Evolutionary conservation across 2,329 filamentous ascomycete species (phyloP), one percentile per base, ranked within the genome.

Genomic region (Epichloe glyceriae): DNA sequence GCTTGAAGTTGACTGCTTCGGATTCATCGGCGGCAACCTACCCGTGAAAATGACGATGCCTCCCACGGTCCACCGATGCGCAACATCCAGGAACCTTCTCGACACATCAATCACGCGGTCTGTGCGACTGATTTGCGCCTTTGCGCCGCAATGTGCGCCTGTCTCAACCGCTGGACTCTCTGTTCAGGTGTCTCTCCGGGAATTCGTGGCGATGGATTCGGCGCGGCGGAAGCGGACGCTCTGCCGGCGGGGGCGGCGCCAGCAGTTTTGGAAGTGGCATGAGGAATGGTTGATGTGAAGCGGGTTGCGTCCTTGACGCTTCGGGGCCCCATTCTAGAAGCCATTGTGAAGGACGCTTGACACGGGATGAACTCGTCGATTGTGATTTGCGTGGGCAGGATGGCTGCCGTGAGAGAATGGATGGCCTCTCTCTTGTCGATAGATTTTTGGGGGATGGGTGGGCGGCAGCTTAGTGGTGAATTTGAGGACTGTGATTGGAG

Each of bases 281-380:
- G 85, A 49, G 70, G 70, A 52, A 71, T 70, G 52, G 69, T 72
- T 51, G 70, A 72, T 37, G 70, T 73, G 64, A 73, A 93, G 63
- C 86, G 83, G 61, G 87, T 93, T 58, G 87, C 86, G 66, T 90
- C 86, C 60, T 79, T 80, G 64, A 86, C 82, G 69, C 80, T 86
- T 64, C 85, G 83, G 54, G 84, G 76, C 56, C 70, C 71, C 43
- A 72, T 67, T 58, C 66, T 65, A 35, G 67, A 67, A 51, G 67
- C 65, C 70, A 72, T 73, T 47, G 15, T 7, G 26, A 20, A 12
- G n/a, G 5, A n/a, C 3, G 37, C 12, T 38, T 20, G 19, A 12
- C 22, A 17, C 30, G 30, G 30, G 22, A 20, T 30, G 42, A 45
- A 33, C 1, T 22, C n/a, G 17, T 12, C 15, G 45, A 33, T 26